Base-by-base conservation (phyloP, 768 basidiomycete species). In the Suillus sp. region DNA sequence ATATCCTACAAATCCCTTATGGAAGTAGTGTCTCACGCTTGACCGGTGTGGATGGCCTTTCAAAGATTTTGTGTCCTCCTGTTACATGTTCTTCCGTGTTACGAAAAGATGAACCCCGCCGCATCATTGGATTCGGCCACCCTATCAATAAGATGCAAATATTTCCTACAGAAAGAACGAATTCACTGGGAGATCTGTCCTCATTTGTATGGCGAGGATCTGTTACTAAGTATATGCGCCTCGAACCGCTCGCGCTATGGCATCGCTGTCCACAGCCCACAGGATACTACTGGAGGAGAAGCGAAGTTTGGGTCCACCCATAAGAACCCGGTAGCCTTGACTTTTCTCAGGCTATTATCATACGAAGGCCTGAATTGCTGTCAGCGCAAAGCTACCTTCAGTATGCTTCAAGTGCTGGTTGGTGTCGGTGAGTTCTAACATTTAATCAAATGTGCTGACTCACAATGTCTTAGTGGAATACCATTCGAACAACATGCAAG, bases 21-120 rank as follows among this genome's bases (percentile, higher is more conserved):
- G 27, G 56, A 40, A 57, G 27, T 13, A 57, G 38, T 57, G 37
- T 57, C 56, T 30, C 56, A 57, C 56, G 16, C 54, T 32, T 32
- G 32, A 30, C 30, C n/a, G n/a, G n/a, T n/a, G n/a, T n/a, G n/a
- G n/a, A n/a, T n/a, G n/a, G n/a, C n/a, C n/a, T n/a, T n/a, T n/a
- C n/a, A n/a, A n/a, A n/a, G 32, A 32, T 4, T 32, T 32, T 32
- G 32, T 32, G 32, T 30, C 30, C 4, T 30, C 30, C 22, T 25
- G 13, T 25, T n/a, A 47, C 45, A 25, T 13, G n/a, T 45, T 45
- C n/a, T 22, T 43, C 9, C n/a, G 20, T n/a, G 20, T n/a, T 20
- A 8, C 37, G 37, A 42, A 14, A 4, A 3, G n/a, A 45, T 47
- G 45, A 14, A 25, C 5, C 22, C 5, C 2, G 13, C 22, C 7